A percentile compares a stretch with the other conserved stretches of the same genome.
These are phyloP conservation scores for Colletotrichum costaricense DNA, from an alignment of 2,329 filamentous ascomycete species.

Conservation along the genomic window DNA sequence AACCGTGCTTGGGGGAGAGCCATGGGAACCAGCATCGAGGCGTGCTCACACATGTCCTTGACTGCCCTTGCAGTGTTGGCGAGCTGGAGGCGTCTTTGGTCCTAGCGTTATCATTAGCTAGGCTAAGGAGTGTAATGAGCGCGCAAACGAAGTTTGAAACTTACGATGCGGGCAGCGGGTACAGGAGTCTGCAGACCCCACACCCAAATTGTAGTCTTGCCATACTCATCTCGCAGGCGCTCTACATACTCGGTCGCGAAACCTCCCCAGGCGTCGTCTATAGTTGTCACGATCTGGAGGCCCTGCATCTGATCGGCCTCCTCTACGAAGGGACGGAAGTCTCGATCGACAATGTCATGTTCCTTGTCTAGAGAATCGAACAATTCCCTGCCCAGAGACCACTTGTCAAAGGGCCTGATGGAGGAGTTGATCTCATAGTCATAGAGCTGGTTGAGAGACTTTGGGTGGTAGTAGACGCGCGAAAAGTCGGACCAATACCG, in stretches of 20 bases:
- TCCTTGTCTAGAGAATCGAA: conserved; percentile 80
- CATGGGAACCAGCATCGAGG: conserved; percentile 83
- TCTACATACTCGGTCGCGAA: conserved; percentile 81
- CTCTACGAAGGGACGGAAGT: conserved; percentile 88
- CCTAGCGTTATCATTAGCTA: conserved; percentile 45
- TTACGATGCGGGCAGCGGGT: conserved; percentile 19
- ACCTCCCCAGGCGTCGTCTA: conserved; percentile 85
- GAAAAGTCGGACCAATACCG: conserved; percentile 98
- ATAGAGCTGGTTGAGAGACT: conserved; percentile 85
- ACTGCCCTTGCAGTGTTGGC: conserved; percentile 82
- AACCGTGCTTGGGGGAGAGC: conserved; percentile 68
- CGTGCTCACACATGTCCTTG: conserved; percentile 74
- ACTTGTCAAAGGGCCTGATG: conserved; percentile 85
- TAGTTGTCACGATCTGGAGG: conserved; percentile 78
- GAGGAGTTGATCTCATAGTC: conserved; percentile 87
- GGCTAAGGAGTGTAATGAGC: not conserved
- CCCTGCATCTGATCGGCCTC: conserved; percentile 95
- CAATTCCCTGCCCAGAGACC: conserved; percentile 78
- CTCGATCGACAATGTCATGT: conserved; percentile 89
- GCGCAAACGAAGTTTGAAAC: not conserved
- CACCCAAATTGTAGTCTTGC: conserved; percentile 86
- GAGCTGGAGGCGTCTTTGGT: conserved; percentile 72
- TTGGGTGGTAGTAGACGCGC: conserved; percentile 90
- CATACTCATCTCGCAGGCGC: conserved; percentile 87
- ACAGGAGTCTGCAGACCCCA: conserved; percentile 81